Evolutionary conservation across 1,284 basidiomycete species (phyloP), one percentile per base, ranked within the genome.

Genomic region (Chalciporus sp.): DNA sequence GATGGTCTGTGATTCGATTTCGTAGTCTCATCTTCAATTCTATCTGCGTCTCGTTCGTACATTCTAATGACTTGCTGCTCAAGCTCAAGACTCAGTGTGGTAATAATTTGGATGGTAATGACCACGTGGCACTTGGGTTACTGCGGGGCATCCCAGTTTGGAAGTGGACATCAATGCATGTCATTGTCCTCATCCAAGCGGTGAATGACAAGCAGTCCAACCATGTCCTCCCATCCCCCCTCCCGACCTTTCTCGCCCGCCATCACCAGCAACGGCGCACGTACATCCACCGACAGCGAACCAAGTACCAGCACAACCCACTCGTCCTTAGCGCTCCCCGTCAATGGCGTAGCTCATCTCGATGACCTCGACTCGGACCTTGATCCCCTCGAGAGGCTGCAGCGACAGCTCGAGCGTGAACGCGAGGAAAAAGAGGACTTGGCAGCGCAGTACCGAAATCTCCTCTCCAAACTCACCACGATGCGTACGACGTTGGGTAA

Each of bases 401-500:
- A 84, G 63, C 73, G 74, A 45, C 83, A 88, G 61, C 76, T 90
- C 33, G 76, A 82, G 48, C 75, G 77, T 41, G 82, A 84, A 29
- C 76, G 80, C 51, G 83, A 88, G 58, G 95, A 98, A 75, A 94
- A 94, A 72, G 94, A 97, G 56, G 76, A 80, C 7, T 81, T 95
- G 42, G 88, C 90, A 19, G 75, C 84, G 19, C 94, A 98, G 70
- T 97, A 99, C 73, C 84, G 85, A 51, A 88, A 84, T 55, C 79
- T 99, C 39, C 79, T 99, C 7, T 84, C 86, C 44, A 98, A 95
- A 74, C 77, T 99, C 46, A 94, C 92, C 3, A 84, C 88, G 33
- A 98, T 99, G 95, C 84, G 95, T 14, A 92, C 87, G 27, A 93
- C 92, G 5, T 79, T 99, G 26, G 95, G 95, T 39, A 95, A 95